Conservation (phyloP, 2,329 filamentous ascomycete species). For the Fusarium coffeatum region DNA sequence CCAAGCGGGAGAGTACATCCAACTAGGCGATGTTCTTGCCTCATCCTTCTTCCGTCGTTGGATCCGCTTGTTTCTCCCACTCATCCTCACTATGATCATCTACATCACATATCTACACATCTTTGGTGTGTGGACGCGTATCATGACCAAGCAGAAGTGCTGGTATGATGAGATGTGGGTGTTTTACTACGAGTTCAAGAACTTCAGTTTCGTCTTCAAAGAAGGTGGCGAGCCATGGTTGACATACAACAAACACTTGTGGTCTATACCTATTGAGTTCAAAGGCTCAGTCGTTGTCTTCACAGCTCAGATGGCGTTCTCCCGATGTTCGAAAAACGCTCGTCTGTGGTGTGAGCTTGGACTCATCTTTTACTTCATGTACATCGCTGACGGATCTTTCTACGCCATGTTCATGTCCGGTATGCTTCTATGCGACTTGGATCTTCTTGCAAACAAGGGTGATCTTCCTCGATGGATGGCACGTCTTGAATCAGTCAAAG, state of each 20-base stretch:
- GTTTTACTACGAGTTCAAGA: conserved; percentile 69
- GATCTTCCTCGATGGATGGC: conserved; percentile 64
- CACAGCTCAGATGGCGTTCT: conserved; percentile 66
- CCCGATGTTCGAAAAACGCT: conserved; percentile 64
- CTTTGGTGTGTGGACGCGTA: conserved; percentile 59
- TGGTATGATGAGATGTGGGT: conserved; percentile 62
- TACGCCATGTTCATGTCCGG: conserved; percentile 70
- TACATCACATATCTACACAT: conserved; percentile 64
- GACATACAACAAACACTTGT: conserved; percentile 66
- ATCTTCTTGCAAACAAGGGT: conserved; percentile 62
- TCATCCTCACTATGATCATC: conserved; percentile 66
- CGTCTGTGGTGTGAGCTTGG: conserved; percentile 65
- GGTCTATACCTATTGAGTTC: conserved; percentile 74
- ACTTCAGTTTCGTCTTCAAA: conserved; percentile 75
- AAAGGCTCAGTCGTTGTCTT: conserved; percentile 73
- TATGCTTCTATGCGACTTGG: conserved; percentile 71
- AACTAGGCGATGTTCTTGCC: conserved; percentile 58
- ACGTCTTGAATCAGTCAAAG: conserved; percentile 60
- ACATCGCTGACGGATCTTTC: conserved; percentile 73
- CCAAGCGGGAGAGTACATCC: conserved; percentile 55
- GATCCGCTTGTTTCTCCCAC: conserved; percentile 61
- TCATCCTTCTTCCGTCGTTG: conserved; percentile 63
- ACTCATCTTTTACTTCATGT: conserved; percentile 74
- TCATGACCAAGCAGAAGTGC: conserved; percentile 53
- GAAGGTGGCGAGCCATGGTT: conserved; percentile 66